These are phyloP conservation scores for Chrysosporium keratinophilum DNA, from an alignment of 2,329 filamentous ascomycete species.

Conservation along the genomic window DNA sequence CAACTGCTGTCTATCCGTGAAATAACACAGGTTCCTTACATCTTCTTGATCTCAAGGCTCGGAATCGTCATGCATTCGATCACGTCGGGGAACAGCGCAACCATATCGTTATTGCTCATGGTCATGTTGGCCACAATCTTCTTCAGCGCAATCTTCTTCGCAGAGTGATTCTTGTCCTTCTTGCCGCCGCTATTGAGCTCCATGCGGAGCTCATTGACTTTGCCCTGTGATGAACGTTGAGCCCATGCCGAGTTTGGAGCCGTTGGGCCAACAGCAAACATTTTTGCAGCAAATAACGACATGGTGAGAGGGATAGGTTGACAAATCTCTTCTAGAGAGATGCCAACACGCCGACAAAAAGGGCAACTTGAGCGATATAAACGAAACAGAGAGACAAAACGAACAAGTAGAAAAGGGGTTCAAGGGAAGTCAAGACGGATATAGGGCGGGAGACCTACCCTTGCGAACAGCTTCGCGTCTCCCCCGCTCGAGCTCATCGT, in stretches of 20 bases:
- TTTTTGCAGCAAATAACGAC: conserved; percentile 13
- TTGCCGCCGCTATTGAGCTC: conserved; percentile 90
- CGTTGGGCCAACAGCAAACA: conserved; percentile 26
- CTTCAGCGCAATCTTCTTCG: conserved; percentile 96
- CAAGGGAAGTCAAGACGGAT: too few species aligned
- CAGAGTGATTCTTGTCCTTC: conserved; percentile 93
- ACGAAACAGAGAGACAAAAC: conserved; percentile 2
- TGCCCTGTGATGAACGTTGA: conserved; percentile 60
- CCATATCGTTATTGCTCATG: conserved; percentile 99
- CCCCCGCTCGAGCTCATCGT: conserved; percentile 62
- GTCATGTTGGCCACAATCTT: conserved; percentile 99
- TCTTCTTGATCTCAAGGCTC: conserved; percentile 98
- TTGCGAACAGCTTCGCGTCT: conserved; percentile 98
- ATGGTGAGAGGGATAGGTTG: neutral
- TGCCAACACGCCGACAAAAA: neutral
- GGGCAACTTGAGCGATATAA: neutral
- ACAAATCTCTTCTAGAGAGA: neutral
- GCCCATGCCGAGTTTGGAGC: conserved; percentile 25
- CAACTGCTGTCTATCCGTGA: too few species aligned
- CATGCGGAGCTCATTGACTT: conserved; percentile 90
- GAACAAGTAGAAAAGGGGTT: conserved; percentile 24
- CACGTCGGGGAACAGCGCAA: conserved; percentile 89
- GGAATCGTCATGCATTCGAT: conserved; percentile 91
- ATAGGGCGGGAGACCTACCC: conserved; percentile 50
- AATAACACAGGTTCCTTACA: conserved; percentile 47